These are phyloP conservation scores for Miamiensis avidus DNA, from an alignment of 169 alveolate species.

Conservation along the genomic window DNA sequence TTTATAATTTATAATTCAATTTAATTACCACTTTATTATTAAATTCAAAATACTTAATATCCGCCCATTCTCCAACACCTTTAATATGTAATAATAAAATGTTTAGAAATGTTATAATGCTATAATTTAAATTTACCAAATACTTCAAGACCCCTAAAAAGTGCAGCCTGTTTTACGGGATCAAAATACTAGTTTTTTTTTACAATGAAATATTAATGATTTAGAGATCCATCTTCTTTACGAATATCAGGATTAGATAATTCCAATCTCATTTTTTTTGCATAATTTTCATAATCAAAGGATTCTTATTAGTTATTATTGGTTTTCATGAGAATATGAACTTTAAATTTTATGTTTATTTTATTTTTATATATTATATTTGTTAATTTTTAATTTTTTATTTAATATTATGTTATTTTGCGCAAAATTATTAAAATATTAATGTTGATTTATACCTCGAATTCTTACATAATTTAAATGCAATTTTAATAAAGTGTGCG, in stretches of 20 bases:
- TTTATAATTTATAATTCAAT: not conserved
- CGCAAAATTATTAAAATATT: no score
- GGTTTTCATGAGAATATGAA: no score
- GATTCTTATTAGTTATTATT: not conserved
- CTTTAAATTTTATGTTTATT: not conserved
- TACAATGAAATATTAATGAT: conserved; percentile 35
- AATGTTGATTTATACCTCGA: no score
- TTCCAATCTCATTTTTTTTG: conserved; percentile 44
- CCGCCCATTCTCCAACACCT: conserved; percentile 32
- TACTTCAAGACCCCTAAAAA: conserved; percentile 33
- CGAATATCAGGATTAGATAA: conserved; percentile 36
- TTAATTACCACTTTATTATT: conserved; percentile 14
- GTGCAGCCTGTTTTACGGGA: conserved; percentile 5
- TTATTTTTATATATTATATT: no score
- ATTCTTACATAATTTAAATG: no score
- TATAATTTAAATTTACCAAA: conserved; percentile 7
- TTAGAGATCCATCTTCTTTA: conserved; percentile 36
- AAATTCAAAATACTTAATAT: conserved; percentile 19
- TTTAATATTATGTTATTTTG: no score
- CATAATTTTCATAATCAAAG: conserved; percentile 21
- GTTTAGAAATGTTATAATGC: not conserved
- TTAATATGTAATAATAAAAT: not conserved
- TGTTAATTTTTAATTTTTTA: no score
- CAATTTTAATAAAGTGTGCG: no score
- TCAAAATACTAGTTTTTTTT: conserved; percentile 41